Base-by-base conservation (phyloP, 1,284 basidiomycete genomes). In the Apiotrichum mycotoxinovorans region DNA sequence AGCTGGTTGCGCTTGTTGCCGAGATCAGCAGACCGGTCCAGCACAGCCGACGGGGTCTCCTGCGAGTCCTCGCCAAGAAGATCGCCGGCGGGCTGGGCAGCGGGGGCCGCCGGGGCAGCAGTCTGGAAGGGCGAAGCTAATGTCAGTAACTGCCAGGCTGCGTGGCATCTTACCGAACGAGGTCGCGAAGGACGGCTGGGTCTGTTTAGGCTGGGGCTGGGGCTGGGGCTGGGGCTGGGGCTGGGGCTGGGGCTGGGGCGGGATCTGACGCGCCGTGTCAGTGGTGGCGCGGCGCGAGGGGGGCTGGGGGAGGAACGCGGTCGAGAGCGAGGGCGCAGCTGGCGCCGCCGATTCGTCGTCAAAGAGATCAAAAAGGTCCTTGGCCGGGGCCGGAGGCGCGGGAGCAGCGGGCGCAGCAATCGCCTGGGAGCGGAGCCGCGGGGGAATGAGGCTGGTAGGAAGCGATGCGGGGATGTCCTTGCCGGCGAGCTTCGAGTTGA, bases 401-500 rank as follows among this genome's bases (percentile, higher is more conserved):
- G 37, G 38, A 37, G 23, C 25, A 8, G 22, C 33, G 20, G n/a
- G n/a, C n/a, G n/a, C n/a, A n/a, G 18, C 23, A 12, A 12, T 25
- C 4, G 25, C 43, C 17, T 52, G 26, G 56, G 40, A 56, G 57
- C 77, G 67, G 14, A 78, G 58, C 1, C 66, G 65, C 0, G 93
- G 93, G 5, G 96, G 95, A 12, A 97, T 75, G 43, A 98, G 81
- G 37, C 84, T 83, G 25, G 75, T 71, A 1, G 93, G 91, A 18
- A 98, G 81, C 25, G 79, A 76, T 0, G 80, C 61, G 0, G 96
- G 96, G 25, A 95, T 76, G 1, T 89, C 86, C 61, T 85, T 85
- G n/a, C 95, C 95, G 1, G 84, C 82, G 2, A 98, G 79, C 73
- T 88, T 92, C 66, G 83, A 83, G 74, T 92, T 90, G 70, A 99